A percentile compares a stretch with the other conserved stretches of the same genome.
These are phyloP conservation scores for Begonia masoniana DNA, from an alignment of 306 rosid genomes.

Conservation along the genomic window DNA sequence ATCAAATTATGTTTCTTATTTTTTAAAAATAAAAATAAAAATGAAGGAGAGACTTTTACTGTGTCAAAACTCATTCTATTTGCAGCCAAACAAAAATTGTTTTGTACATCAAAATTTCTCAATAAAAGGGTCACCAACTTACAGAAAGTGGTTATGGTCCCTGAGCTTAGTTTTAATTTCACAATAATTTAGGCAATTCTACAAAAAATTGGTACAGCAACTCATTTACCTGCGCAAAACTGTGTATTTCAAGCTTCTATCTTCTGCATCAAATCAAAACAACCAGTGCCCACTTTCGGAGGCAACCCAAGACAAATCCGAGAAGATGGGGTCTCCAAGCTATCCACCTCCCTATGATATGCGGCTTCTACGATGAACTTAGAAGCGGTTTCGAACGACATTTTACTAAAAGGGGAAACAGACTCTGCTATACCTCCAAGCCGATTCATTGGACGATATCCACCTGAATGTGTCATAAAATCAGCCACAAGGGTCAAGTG, in stretches of 20 bases:
- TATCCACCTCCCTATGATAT: conserved; percentile 50
- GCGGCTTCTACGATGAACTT: conserved; percentile 83
- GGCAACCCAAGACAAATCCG: conserved; percentile 91
- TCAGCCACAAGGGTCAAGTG: conserved; percentile 82
- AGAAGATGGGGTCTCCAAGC: conserved; percentile 80
- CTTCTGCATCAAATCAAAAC: conserved; percentile 67
- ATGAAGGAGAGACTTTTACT: too few relatives aligned
- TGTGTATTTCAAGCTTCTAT: conserved; percentile 20
- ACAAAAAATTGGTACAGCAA: too few relatives aligned
- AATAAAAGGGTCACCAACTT: too few relatives aligned
- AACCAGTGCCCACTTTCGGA: conserved; percentile 68
- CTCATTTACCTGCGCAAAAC: too few relatives aligned
- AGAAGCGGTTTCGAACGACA: conserved; percentile 74
- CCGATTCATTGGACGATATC: conserved; percentile 66
- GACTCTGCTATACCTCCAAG: conserved; percentile 52
- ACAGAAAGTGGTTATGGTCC: too few relatives aligned
- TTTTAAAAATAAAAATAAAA: too few relatives aligned
- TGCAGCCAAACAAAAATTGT: too few relatives aligned
- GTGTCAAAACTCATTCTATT: too few relatives aligned
- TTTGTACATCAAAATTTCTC: too few relatives aligned
- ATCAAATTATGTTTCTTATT: too few relatives aligned
- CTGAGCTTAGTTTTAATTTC: too few relatives aligned
- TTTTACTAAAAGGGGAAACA: conserved; percentile 61
- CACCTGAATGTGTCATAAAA: conserved; percentile 65
- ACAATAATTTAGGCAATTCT: too few relatives aligned